Percentiles rank a stretch among this genome's conserved stretches.
Conservation (phyloP, 2,329 filamentous ascomycete genomes). For the Ilyonectria destructans region DNA sequence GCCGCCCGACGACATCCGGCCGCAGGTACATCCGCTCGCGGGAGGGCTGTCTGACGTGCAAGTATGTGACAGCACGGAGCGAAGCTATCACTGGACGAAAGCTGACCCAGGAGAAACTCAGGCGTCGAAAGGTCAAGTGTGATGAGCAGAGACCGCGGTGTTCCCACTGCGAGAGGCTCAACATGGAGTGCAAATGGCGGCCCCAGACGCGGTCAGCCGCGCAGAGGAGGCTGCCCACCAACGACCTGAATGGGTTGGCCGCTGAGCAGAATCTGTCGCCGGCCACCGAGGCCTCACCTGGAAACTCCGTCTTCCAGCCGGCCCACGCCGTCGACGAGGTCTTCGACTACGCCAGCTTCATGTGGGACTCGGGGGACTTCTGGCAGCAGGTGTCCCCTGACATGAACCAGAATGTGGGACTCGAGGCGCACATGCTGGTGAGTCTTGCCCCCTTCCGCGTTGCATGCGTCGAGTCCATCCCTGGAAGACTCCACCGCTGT, state of each 20-base stretch:
- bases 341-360: slow-evolving; percentile 66
- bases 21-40: slow-evolving; percentile 48
- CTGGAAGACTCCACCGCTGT: slow-evolving; percentile 23
- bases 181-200: slow-evolving; percentile 68
- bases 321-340: slow-evolving; percentile 58
- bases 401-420: slow-evolving; percentile 42
- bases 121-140: slow-evolving; percentile 66
- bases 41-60: slow-evolving; percentile 61
- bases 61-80: slow-evolving; percentile 49
- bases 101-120: slow-evolving; percentile 42
- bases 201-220: slow-evolving; percentile 50
- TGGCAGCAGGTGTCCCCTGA: slow-evolving; percentile 54
- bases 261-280: slow-evolving; percentile 48
- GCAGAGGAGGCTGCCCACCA: slow-evolving; percentile 35
- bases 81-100: not conserved
- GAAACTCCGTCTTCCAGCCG: slow-evolving; percentile 46
- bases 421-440: slow-evolving; percentile 46
- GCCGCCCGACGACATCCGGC: slow-evolving; percentile 36
- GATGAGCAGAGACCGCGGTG: slow-evolving; percentile 67
- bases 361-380: slow-evolving; percentile 61
- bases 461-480: slow-evolving; percentile 22
- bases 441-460: slow-evolving; percentile 19
- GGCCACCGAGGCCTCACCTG: slow-evolving; percentile 49
- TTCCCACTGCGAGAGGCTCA: slow-evolving; percentile 67
- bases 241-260: slow-evolving; percentile 23